Evolutionary conservation across 805 yeast species (phyloP).

Genomic region (Pichia deserticola): DNA sequence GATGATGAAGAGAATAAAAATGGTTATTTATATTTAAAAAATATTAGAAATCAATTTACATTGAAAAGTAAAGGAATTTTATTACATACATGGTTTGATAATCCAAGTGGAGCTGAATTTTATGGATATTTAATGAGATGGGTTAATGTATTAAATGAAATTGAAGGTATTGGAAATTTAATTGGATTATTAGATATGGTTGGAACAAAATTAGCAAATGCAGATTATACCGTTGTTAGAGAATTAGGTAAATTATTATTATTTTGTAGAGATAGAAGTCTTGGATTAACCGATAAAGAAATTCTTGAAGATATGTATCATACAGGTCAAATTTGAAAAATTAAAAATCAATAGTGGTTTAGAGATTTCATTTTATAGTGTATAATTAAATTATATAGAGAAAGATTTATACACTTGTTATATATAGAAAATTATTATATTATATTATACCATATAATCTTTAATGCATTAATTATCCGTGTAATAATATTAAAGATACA

Average conservation of each 20-base stretch:
- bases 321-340: not conserved
- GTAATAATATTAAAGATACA: not conserved
- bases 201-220: constrained; percentile 31
- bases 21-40: constrained; percentile 42
- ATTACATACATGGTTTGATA: constrained; percentile 28
- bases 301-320: constrained; percentile 47
- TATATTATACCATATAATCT: too few relatives aligned
- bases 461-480: too few relatives aligned
- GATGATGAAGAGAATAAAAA: constrained; percentile 30
- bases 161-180: constrained; percentile 39
- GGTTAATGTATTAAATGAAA: constrained; percentile 33
- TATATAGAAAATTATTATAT: too few relatives aligned
- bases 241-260: constrained; percentile 48
- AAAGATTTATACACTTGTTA: too few relatives aligned
- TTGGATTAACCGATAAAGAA: constrained; percentile 37
- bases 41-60: constrained; percentile 39
- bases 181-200: constrained; percentile 49
- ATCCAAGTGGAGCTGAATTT: constrained; percentile 29
- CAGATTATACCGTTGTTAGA: constrained; percentile 50
- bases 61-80: constrained; percentile 25
- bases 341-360: too few relatives aligned
- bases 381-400: too few relatives aligned
- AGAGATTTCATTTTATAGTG: too few relatives aligned
- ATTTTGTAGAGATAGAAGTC: constrained; percentile 48
- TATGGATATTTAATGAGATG: constrained; percentile 36